Percentiles rank a stretch among this genome's conserved stretches.
These are phyloP conservation scores for Diplocarpon mali DNA, from an alignment of 2,329 filamentous ascomycete species.

Conservation along the genomic window DNA sequence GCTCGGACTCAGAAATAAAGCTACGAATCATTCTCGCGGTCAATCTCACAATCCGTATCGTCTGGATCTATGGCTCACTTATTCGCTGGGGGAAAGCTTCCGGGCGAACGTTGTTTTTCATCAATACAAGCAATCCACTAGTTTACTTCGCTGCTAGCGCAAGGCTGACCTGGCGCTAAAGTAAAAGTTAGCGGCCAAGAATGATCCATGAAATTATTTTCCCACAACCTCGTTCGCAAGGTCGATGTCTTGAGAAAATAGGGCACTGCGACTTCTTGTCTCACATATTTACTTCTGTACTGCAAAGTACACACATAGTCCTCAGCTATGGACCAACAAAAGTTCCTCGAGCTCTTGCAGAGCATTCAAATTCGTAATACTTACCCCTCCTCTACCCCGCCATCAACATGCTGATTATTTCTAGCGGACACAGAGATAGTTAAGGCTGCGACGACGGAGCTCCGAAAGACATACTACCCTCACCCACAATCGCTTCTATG, in stretches of 20 bases:
- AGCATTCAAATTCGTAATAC: constrained; percentile 76
- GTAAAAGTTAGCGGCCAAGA: too few relatives aligned
- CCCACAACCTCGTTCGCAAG: not conserved
- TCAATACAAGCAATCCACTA: too few relatives aligned
- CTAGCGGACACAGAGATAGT: constrained; percentile 79
- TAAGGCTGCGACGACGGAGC: constrained; percentile 78
- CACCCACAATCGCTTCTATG: constrained; percentile 73
- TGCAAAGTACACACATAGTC: constrained; percentile 3
- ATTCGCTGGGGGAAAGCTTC: too few relatives aligned
- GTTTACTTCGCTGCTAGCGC: not conserved
- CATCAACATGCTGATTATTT: constrained; percentile 17
- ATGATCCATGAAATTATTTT: not conserved
- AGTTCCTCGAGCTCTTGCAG: constrained; percentile 78
- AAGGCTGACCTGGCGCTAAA: not conserved
- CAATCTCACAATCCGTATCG: too few relatives aligned
- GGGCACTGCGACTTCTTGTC: constrained; percentile 1
- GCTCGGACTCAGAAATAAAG: too few relatives aligned
- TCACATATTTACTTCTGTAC: not conserved
- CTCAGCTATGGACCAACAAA: constrained; percentile 61
- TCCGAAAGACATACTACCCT: constrained; percentile 90
- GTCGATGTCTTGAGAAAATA: constrained; percentile 8
- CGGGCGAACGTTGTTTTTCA: too few relatives aligned
- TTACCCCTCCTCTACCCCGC: constrained; percentile 5
- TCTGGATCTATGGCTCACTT: too few relatives aligned
- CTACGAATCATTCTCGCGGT: too few relatives aligned